These are phyloP conservation scores for Morella rubra DNA, from an alignment of 306 rosid genomes.

Conservation along the genomic window DNA sequence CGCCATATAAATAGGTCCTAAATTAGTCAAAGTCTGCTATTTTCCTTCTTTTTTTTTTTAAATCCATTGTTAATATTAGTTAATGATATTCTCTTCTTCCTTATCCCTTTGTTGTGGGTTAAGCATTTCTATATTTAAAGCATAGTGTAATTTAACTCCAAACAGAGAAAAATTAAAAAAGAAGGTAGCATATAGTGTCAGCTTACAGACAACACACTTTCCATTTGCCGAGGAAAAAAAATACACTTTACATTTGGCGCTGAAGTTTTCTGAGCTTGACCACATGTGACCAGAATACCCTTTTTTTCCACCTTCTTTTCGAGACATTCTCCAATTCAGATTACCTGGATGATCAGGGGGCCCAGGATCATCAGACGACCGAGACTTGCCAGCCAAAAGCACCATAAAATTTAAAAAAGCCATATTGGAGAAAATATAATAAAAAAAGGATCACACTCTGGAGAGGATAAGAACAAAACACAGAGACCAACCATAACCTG, in stretches of 20 bases:
- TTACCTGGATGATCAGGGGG: conserved; percentile 18
- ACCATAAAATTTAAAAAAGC: conserved; percentile 14
- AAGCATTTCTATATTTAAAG: no score
- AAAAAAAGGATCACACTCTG: conserved; percentile 25
- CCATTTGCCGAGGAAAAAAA: no score
- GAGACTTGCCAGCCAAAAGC: conserved; percentile 8
- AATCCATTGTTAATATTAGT: no score
- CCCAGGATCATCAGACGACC: neutral
- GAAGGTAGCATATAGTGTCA: no score
- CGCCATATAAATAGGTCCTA: no score
- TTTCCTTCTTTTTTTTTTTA: no score
- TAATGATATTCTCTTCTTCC: no score
- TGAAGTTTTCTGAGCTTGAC: neutral
- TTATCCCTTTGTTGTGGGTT: no score
- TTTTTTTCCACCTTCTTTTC: neutral
- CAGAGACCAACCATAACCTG: conserved; percentile 24
- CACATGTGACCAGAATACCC: conserved; percentile 12
- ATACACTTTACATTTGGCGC: neutral
- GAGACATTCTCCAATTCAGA: neutral
- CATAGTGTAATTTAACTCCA: no score
- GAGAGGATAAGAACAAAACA: conserved; percentile 44
- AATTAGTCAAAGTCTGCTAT: no score
- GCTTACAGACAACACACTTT: no score
- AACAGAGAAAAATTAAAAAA: no score
- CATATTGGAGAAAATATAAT: neutral